Percentiles rank a stretch among this genome's conserved stretches.
Evolutionary conservation across 306 rosid genomes (phyloP).

Genomic region (apple (Malus domestica)): DNA sequence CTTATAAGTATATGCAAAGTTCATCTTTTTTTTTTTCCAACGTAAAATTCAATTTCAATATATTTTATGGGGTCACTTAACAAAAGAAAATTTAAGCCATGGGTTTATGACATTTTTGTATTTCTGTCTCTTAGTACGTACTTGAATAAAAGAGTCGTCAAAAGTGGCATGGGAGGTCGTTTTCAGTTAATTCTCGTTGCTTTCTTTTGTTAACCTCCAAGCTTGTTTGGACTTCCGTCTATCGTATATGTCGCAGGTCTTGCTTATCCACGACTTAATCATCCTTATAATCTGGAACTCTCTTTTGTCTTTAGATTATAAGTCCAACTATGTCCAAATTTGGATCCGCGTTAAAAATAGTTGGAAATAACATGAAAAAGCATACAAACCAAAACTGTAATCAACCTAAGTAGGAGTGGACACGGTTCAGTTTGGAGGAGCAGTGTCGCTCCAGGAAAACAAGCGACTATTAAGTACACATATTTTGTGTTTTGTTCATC

Average conservation of each 20-base stretch:
- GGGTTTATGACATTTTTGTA: too few relatives aligned
- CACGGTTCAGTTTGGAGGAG: neutral
- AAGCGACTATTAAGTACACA: neutral
- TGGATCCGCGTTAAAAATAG: neutral
- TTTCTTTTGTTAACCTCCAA: neutral
- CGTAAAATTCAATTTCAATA: too few relatives aligned
- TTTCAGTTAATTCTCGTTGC: neutral
- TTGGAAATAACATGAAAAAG: too few relatives aligned
- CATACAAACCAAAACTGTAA: neutral
- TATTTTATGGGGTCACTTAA: too few relatives aligned
- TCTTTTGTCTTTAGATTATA: neutral
- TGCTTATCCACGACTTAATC: neutral
- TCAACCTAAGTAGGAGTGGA: neutral
- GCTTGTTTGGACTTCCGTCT: neutral
- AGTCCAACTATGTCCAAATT: neutral
- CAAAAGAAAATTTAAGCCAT: too few relatives aligned
- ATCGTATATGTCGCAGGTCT: neutral
- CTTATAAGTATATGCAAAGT: too few relatives aligned
- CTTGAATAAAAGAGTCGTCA: neutral
- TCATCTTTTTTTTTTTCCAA: accelerated
- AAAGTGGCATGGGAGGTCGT: neutral
- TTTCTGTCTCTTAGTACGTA: too few relatives aligned
- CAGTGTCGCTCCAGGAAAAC: neutral
- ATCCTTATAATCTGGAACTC: neutral
- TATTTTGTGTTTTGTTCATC: neutral